Conservation (phyloP, 1,284 basidiomycete species). For the Stygiomarasmius scandens region DNA sequence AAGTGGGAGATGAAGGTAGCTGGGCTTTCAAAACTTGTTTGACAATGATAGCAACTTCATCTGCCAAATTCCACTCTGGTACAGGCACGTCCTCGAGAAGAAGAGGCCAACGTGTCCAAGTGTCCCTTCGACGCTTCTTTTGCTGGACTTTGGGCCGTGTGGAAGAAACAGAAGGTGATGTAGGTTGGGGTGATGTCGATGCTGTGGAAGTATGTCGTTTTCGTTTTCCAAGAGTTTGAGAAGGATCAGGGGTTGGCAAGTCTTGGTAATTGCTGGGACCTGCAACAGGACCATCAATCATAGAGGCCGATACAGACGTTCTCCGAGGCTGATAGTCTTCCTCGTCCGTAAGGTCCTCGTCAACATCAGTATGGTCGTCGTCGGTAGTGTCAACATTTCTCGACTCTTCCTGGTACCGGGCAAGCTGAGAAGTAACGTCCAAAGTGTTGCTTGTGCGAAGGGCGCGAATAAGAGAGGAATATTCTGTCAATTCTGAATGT, state of each 20-base stretch:
- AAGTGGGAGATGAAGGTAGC: background rate
- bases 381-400: conserved; percentile 15
- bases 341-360: background rate
- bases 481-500: conserved; percentile 63
- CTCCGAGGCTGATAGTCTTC: background rate
- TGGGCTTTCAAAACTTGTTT: background rate
- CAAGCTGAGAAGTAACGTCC: conserved; percentile 55
- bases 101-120: conserved; percentile 72
- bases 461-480: conserved; percentile 61
- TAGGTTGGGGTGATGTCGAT: conserved; percentile 12
- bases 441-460: conserved; percentile 54
- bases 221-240: background rate
- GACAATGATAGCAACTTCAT: conserved; percentile 46
- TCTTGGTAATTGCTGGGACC: background rate
- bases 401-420: conserved; percentile 18
- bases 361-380: conserved; percentile 10
- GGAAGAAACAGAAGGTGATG: conserved; percentile 4
- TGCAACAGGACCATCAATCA: background rate
- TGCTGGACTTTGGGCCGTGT: conserved; percentile 13
- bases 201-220: conserved; percentile 3
- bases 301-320: conserved; percentile 13
- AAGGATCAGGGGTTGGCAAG: background rate
- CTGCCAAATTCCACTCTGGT: conserved; percentile 62
- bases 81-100: conserved; percentile 53
- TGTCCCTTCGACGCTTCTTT: conserved; percentile 29